Percentiles rank a stretch among this genome's conserved stretches.
Evolutionary conservation across 768 basidiomycete genomes (phyloP).

Genomic region (Leccinum truebloodii): DNA sequence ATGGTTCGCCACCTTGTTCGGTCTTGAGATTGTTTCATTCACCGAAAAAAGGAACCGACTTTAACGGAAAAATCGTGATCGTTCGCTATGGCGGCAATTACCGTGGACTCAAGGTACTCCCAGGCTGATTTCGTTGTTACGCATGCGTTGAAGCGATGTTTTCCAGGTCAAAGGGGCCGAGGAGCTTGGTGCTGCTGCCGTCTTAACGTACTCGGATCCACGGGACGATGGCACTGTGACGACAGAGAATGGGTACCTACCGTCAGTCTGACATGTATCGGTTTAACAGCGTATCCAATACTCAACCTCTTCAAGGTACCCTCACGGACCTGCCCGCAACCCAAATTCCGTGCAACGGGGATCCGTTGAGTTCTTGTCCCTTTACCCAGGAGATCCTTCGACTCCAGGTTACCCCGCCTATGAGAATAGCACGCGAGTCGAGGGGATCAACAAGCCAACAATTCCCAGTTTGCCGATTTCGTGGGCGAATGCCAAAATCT

Average conservation of each 20-base stretch:
- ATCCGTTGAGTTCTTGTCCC: slow-evolving; percentile 70
- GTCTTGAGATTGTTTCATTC: too few relatives aligned
- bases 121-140: not conserved
- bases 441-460: slow-evolving; percentile 60
- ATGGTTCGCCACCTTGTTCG: too few relatives aligned
- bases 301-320: slow-evolving; percentile 31
- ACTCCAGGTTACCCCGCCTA: slow-evolving; percentile 91
- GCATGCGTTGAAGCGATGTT: slow-evolving; percentile 2
- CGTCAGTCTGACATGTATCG: slow-evolving; percentile 18
- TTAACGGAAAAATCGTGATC: slow-evolving; percentile 78
- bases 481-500: slow-evolving; percentile 75
- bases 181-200: slow-evolving; percentile 81
- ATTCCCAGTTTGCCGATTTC: slow-evolving; percentile 90
- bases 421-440: slow-evolving; percentile 66
- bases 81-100: slow-evolving; percentile 76
- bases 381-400: slow-evolving; percentile 76
- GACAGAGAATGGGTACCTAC: slow-evolving; percentile 70
- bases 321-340: slow-evolving; percentile 86
- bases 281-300: too few relatives aligned
- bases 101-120: slow-evolving; percentile 80
- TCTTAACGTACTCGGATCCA: slow-evolving; percentile 87
- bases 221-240: slow-evolving; percentile 86
- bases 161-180: slow-evolving; percentile 78
- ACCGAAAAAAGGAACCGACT: slow-evolving; percentile 33
- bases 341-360: slow-evolving; percentile 85